Percentiles rank a stretch among this genome's conserved stretches.
These are phyloP conservation scores for Corynespora cassiicola DNA, from an alignment of 2,329 filamentous ascomycete species.

Conservation along the genomic window DNA sequence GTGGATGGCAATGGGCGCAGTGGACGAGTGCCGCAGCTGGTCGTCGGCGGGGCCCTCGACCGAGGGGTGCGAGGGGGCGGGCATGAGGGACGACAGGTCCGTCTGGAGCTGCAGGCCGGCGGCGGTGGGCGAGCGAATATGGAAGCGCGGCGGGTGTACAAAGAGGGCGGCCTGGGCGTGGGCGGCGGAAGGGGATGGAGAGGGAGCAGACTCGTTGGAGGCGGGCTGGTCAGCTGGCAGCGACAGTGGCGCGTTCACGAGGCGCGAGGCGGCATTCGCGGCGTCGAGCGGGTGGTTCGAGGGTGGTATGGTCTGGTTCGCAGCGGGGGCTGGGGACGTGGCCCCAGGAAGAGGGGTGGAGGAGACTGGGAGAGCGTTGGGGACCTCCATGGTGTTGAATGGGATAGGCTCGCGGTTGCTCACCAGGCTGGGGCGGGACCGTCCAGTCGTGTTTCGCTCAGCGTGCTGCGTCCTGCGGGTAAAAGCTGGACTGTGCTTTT, in stretches of 20 bases:
- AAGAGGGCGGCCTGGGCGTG: too few species aligned
- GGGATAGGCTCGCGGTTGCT: too few species aligned
- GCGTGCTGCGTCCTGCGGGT: conserved; percentile 17
- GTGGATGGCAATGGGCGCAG: conserved; percentile 46
- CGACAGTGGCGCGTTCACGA: conserved; percentile 32
- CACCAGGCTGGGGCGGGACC: conserved; percentile 33
- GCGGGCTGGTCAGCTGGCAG: conserved; percentile 13
- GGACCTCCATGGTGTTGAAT: conserved; percentile 42
- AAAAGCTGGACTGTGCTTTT: conserved; percentile 8
- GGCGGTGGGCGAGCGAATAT: conserved; percentile 40
- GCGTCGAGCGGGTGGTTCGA: conserved; percentile 14
- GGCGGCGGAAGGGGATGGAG: conserved; percentile 27
- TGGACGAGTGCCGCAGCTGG: conserved; percentile 40
- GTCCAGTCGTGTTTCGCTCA: conserved; percentile 30
- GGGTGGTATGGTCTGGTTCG: conserved; percentile 9
- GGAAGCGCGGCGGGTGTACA: conserved; percentile 33
- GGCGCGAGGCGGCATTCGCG: conserved; percentile 25
- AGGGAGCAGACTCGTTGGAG: conserved; percentile 28
- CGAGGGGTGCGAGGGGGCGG: conserved; percentile 19
- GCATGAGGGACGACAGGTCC: conserved; percentile 22
- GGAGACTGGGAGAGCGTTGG: conserved; percentile 30
- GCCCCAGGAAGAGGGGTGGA: conserved; percentile 19
- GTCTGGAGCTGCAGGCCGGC: conserved; percentile 35
- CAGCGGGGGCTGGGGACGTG: conserved; percentile 20
- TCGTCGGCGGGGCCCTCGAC: conserved; percentile 38